Conservation (phyloP, 2,329 filamentous ascomycete species). For the Diaporthe citrichinensis region DNA sequence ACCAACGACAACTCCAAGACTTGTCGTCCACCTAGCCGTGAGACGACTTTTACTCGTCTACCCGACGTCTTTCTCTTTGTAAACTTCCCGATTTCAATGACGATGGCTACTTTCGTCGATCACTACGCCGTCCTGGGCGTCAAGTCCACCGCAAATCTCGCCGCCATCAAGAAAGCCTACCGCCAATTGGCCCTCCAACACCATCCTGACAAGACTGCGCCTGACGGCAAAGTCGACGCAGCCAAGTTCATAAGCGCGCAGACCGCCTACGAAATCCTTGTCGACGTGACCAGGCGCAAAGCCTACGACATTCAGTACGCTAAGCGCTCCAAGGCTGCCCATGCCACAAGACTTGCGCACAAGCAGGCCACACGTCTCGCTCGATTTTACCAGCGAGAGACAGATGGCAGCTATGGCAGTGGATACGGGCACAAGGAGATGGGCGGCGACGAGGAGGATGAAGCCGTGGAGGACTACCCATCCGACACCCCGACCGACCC, state of each 20-base stretch:
- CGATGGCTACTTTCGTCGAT: background rate
- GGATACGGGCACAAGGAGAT: background rate
- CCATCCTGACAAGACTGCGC: background rate
- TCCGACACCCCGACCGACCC: background rate
- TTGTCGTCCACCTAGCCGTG: background rate
- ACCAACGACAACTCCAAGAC: background rate
- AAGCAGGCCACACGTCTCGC: background rate
- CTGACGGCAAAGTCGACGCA: background rate
- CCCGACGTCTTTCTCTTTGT: background rate
- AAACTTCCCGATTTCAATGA: fast-evolving
- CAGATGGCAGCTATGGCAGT: background rate
- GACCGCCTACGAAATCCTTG: background rate
- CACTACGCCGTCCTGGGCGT: background rate
- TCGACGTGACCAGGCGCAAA: background rate
- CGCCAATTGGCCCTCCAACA: background rate
- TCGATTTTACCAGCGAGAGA: background rate
- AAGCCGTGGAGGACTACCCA: background rate
- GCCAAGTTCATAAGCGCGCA: background rate
- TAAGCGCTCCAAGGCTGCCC: background rate
- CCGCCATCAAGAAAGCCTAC: background rate
- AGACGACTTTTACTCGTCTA: background rate
- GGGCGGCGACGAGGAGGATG: background rate
- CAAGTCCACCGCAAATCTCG: background rate
- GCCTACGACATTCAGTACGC: background rate
- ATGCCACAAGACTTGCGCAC: background rate